Evolutionary conservation across 2,329 filamentous ascomycete genomes (phyloP), one percentile per base, ranked within the genome.

Genomic region (Emergomyces orientalis): DNA sequence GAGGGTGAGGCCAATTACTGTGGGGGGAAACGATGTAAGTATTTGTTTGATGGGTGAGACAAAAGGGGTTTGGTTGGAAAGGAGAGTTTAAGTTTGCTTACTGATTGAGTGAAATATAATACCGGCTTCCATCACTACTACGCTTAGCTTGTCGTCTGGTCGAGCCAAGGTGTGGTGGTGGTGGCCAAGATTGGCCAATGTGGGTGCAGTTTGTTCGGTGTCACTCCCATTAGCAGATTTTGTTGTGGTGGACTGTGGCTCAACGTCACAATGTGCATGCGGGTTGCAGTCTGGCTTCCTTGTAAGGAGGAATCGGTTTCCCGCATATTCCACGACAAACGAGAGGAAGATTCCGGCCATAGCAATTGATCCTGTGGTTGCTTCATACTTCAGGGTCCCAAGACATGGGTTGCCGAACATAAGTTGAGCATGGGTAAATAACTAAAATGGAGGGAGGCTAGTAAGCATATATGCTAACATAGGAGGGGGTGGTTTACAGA

Each of bases 321-420:
- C 85, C 14, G 84, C 65, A 68, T 85, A 90, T 70, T 92, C 89
- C 43, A 90, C 79, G 1, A 89, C 68, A 73, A 91, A 91, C 0
- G 88, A 87, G 2, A 91, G 67, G 72, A 91, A 88, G 1, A 90
- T 75, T 0, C 89, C 89, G 0, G 85, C 88, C 84, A 91, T 88
- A 56, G 88, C 81, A 49, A 92, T 84, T 1, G 88, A 85, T 0
- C 87, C 83, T 0, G 88, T 84, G 0, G 86, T 89, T 3, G 79
- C 83, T 73, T 92, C 89, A 68, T 89, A 92, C 5, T 77, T 71
- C 2, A 91, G 75, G 8, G 81, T 79, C 3, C 86, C 85, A 14
- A 92, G 75, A 68, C 89, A 92, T 59, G 85, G 76, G 67, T 88
- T 90, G 25, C 72, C 76, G 68, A 92, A 91, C 86, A 90, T 89